Conservation (phyloP, 345 rosid species). For the Euphorbia peplus region DNA sequence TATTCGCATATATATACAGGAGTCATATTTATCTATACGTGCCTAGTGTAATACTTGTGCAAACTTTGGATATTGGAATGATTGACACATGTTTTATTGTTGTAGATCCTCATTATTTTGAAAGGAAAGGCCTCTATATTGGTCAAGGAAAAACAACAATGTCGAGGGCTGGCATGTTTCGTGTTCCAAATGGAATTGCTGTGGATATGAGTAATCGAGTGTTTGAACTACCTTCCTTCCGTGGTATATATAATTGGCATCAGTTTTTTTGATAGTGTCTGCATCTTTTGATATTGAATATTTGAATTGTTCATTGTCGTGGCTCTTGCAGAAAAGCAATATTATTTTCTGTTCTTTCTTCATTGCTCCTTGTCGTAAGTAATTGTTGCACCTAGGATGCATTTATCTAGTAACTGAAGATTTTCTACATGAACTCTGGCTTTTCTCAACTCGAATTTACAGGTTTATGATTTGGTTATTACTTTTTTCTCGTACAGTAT, state of each 20-base stretch:
- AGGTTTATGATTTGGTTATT: background rate
- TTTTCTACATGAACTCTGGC: background rate
- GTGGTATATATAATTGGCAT: slow-evolving; percentile 46
- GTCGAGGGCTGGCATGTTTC: slow-evolving; percentile 95
- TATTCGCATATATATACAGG: background rate
- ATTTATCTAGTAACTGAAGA: background rate
- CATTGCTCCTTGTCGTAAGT: background rate
- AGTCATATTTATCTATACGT: background rate
- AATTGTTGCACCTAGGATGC: background rate
- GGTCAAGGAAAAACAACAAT: slow-evolving; percentile 87
- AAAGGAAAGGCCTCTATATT: slow-evolving; percentile 78
- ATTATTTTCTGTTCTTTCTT: background rate
- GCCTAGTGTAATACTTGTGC: background rate
- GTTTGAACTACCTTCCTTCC: slow-evolving; percentile 73
- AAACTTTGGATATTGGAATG: slow-evolving; percentile 12
- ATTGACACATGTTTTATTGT: slow-evolving; percentile 29
- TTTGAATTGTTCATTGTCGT: background rate
- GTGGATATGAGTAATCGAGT: slow-evolving; percentile 77
- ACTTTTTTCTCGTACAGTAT: too few relatives aligned
- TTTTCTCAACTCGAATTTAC: background rate
- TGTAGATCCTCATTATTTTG: slow-evolving; percentile 73
- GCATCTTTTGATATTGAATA: background rate
- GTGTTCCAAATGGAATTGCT: slow-evolving; percentile 74
- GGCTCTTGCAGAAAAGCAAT: slow-evolving; percentile 9
- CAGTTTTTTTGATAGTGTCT: background rate